Evolutionary conservation across 169 alveolate genomes (phyloP), one percentile per base, ranked within the genome.

Genomic region (Neospora caninum): DNA sequence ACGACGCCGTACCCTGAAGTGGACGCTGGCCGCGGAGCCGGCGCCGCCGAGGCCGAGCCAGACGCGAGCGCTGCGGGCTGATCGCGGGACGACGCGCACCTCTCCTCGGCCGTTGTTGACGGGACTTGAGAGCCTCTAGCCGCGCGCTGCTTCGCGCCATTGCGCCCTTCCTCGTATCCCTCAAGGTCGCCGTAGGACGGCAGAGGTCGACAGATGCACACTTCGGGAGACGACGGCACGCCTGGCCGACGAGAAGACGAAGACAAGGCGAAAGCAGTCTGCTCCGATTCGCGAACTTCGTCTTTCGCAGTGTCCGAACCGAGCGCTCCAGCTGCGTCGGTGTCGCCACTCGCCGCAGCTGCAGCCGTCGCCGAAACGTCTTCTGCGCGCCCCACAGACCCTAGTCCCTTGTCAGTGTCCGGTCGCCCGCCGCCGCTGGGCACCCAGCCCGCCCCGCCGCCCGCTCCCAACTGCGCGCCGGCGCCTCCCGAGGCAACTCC

Each of bases 121-220:
- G 73, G 7, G 34, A 29, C 73, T n/a, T n/a, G n/a, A n/a, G n/a
- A n/a, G n/a, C n/a, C n/a, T 4, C 34, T 4, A 1, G 16, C 73
- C 34, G 31, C 73, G 4, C n/a, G 73, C 73, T 64, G 34, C 4
- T 29, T 1, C 7, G 73, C 73, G 73, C 73, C n/a, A 64, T 13
- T 64, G 4, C n/a, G 73, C 31, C 31, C 73, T 16, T 64, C 73
- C 64, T 42, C 88, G 39, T 18, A n/a, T 27, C 73, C 91, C 31
- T 84, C 91, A 42, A 84, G 54, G 42, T 84, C 91, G 43, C 91
- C 91, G 91, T 84, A 84, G 13, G 91, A 84, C 27, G 69, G 91
- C 42, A 84, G 45, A 0, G 91, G 73, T 2, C 91, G 91, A 9
- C 78, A 31, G 45, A 34, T 39, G 31, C 91, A 4, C 31, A 16